Conservation (phyloP, 208 protist genomes). For the Acanthamoeba lenticulata region DNA sequence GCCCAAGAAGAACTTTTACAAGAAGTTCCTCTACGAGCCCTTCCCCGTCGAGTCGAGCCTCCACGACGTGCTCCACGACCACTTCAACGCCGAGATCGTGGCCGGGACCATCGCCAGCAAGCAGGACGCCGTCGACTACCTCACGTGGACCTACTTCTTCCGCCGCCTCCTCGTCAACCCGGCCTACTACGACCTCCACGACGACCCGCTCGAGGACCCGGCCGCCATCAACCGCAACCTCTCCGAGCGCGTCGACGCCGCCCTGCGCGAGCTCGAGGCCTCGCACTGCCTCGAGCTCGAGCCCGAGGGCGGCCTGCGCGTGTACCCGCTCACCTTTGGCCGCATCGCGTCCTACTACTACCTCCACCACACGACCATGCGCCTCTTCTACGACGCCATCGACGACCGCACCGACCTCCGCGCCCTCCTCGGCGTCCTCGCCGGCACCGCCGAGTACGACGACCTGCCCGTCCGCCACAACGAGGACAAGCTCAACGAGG, state of each 20-base stretch:
- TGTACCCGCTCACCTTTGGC: slow-evolving; percentile 90
- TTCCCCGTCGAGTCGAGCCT: slow-evolving; percentile 99
- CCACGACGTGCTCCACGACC: slow-evolving; percentile 95
- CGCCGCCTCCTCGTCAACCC: slow-evolving; percentile 97
- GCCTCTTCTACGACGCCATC: slow-evolving; percentile 92
- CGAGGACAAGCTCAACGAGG: slow-evolving; percentile 97
- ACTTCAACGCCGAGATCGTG: slow-evolving; percentile 99
- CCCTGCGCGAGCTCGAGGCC: slow-evolving; percentile 59
- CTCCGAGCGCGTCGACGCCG: slow-evolving; percentile 73
- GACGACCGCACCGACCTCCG: slow-evolving; percentile 69
- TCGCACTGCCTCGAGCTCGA: slow-evolving; percentile 72
- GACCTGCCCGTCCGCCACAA: slow-evolving; percentile 96
- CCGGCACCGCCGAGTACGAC: slow-evolving; percentile 95
- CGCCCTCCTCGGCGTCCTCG: slow-evolving; percentile 88
- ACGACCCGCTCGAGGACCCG: slow-evolving; percentile 76
- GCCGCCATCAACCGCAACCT: slow-evolving; percentile 78
- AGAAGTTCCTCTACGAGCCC: slow-evolving; percentile 99
- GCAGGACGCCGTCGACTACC: slow-evolving; percentile 97
- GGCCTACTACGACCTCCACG: slow-evolving; percentile 98
- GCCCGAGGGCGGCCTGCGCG: slow-evolving; percentile 25
- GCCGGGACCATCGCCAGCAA: slow-evolving; percentile 94
- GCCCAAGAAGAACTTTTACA: slow-evolving; percentile 99
- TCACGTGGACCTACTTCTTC: slow-evolving; percentile 99
- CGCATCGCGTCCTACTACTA: slow-evolving; percentile 99
- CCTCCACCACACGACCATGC: slow-evolving; percentile 94